These are phyloP conservation scores for Ambrosia hybrid DNA, from an alignment of 140 eudicot genomes.

Conservation along the genomic window DNA sequence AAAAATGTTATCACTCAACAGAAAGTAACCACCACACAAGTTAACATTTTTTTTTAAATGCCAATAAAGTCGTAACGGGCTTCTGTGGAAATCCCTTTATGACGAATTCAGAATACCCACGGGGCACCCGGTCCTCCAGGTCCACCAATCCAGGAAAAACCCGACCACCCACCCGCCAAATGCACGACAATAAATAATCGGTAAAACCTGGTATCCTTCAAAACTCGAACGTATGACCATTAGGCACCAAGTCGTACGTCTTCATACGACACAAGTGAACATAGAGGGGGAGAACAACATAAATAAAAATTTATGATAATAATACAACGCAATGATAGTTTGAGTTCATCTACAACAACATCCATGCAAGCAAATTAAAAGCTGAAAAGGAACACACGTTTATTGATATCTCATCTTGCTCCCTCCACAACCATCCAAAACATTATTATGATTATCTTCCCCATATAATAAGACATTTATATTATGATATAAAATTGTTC, in stretches of 20 bases:
- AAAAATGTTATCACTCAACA: not conserved
- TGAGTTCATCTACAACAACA: slow-evolving; percentile 24
- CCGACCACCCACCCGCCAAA: no score
- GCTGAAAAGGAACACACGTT: slow-evolving; percentile 24
- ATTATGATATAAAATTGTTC: not conserved
- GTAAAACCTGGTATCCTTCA: no score
- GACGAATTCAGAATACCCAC: no score
- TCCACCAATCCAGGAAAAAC: no score
- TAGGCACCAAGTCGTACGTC: no score
- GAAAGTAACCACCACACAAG: slow-evolving; percentile 12
- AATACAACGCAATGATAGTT: slow-evolving; percentile 23
- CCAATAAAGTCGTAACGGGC: no score
- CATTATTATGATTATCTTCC: not conserved
- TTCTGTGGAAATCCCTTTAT: no score
- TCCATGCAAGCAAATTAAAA: slow-evolving; percentile 39
- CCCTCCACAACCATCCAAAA: slow-evolving; percentile 31
- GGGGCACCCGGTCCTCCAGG: no score
- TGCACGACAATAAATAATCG: no score
- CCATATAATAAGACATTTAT: slow-evolving; percentile 2
- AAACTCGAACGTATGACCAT: no score
- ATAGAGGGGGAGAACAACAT: slow-evolving; percentile 6
- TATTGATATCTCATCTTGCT: slow-evolving; percentile 23
- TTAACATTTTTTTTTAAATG: not conserved
- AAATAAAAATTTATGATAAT: not conserved
- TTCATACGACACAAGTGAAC: no score